phyloP scores from a whole-genome alignment of 768 basidiomycete genomes.

The Auricularia cornea region DNA sequence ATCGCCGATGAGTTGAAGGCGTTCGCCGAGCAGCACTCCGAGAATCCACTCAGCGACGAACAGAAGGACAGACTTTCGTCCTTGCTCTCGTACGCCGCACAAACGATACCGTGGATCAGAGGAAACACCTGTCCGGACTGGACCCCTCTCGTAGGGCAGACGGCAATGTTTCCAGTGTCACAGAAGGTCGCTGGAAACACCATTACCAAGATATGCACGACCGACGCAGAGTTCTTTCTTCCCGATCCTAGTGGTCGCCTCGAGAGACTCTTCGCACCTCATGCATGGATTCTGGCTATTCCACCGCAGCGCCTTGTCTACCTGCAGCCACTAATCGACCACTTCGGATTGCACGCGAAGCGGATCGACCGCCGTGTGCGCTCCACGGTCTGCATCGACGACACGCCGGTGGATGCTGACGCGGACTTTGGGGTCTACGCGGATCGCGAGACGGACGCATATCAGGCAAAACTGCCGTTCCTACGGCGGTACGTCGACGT shows the following conservation, averaged over 20 bases:
- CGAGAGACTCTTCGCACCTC: neutral
- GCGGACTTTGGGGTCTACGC: too few species aligned
- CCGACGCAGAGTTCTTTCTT: neutral
- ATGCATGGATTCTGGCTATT: neutral
- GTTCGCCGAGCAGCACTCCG: neutral
- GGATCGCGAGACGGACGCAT: too few species aligned
- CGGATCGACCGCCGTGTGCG: neutral
- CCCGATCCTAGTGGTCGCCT: neutral
- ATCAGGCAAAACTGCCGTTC: too few species aligned
- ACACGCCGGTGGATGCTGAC: too few species aligned
- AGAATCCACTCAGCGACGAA: neutral
- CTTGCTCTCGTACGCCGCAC: neutral
- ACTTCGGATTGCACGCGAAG: neutral
- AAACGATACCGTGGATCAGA: neutral
- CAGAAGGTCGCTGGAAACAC: neutral
- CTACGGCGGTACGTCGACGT: too few species aligned
- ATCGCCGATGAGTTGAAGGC: slow-evolving; percentile 12
- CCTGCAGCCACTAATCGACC: neutral
- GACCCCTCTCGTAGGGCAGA: neutral
- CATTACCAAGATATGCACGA: too few species aligned
- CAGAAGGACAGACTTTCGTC: neutral
- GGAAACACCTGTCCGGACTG: neutral
- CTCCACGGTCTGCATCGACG: neutral
- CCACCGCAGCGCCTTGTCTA: neutral
- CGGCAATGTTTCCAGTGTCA: neutral